A percentile compares a stretch with the other conserved stretches of the same genome.
These are phyloP conservation scores for Entomortierella lignicola DNA, from an alignment of 192 early-diverging fungal species.

Conservation along the genomic window DNA sequence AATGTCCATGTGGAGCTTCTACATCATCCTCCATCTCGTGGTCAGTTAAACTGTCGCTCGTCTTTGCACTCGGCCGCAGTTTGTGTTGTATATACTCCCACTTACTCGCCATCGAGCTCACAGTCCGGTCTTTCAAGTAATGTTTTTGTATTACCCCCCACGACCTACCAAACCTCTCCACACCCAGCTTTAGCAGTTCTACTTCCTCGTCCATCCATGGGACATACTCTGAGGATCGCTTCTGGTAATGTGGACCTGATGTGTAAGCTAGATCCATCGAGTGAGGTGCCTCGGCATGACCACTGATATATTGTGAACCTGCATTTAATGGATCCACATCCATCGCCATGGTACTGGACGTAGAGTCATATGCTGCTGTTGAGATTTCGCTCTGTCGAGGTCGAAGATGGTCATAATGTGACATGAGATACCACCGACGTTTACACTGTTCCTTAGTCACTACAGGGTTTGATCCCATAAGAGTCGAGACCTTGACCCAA, in stretches of 20 bases:
- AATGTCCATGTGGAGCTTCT: background rate
- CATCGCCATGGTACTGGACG: slow-evolving; percentile 7
- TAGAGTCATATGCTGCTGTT: background rate
- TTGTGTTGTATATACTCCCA: slow-evolving; percentile 14
- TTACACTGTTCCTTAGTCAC: slow-evolving; percentile 39
- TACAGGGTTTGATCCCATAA: slow-evolving; percentile 24
- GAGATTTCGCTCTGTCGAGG: background rate
- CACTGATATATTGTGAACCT: background rate
- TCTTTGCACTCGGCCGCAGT: background rate
- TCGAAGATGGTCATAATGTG: slow-evolving; percentile 17
- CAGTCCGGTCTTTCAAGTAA: slow-evolving; percentile 14
- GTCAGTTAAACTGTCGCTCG: background rate
- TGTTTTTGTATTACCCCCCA: slow-evolving; percentile 16
- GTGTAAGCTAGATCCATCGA: background rate
- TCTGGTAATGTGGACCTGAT: background rate
- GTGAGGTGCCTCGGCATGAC: background rate
- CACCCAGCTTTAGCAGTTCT: slow-evolving; percentile 7
- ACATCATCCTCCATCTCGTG: slow-evolving; percentile 2
- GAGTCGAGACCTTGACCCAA: slow-evolving; percentile 24
- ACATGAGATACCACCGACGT: slow-evolving; percentile 41
- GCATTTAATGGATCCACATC: background rate
- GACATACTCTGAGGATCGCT: background rate
- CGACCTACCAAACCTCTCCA: slow-evolving; percentile 13
- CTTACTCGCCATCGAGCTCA: slow-evolving; percentile 14
- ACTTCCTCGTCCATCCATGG: slow-evolving; percentile 18